Percentiles rank a stretch among this genome's conserved stretches.
Evolutionary conservation across 805 yeast species (phyloP).

Genomic region (Jamesozyma jinghongensis): DNA sequence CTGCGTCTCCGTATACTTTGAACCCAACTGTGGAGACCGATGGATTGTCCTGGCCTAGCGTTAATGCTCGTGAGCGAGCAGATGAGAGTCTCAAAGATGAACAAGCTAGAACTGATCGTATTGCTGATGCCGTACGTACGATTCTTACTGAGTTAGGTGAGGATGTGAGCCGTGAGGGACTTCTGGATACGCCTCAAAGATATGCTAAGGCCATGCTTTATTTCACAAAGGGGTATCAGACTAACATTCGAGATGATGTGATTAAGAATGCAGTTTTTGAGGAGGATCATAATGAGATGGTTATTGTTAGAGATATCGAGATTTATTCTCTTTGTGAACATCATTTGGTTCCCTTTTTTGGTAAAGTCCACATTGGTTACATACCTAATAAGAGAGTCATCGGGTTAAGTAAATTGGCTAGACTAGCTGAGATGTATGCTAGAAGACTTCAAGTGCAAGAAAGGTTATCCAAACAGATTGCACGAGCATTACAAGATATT

Average conservation of each 20-base stretch:
- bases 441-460: constrained; percentile 98
- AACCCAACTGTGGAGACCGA: constrained; percentile 83
- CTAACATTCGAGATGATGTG: constrained; percentile 74
- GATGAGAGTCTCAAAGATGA: constrained; percentile 62
- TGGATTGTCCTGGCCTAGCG: constrained; percentile 90
- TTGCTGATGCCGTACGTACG: constrained; percentile 70
- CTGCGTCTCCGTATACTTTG: constrained; percentile 74
- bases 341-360: constrained; percentile 94
- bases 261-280: constrained; percentile 93
- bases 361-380: constrained; percentile 96
- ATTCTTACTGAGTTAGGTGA: constrained; percentile 84
- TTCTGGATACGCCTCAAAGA: constrained; percentile 88
- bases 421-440: constrained; percentile 94
- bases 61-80: constrained; percentile 71
- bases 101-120: constrained; percentile 57
- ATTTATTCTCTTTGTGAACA: constrained; percentile 92
- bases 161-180: constrained; percentile 79
- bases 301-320: constrained; percentile 90
- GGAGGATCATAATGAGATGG: constrained; percentile 99
- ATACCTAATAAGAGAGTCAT: constrained; percentile 90
- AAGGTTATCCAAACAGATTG: constrained; percentile 91
- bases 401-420: constrained; percentile 86
- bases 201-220: constrained; percentile 94
- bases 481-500: constrained; percentile 88
- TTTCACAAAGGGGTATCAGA: constrained; percentile 95